Conservation (phyloP, 1,284 basidiomycete genomes). For the Marasmius tenuissimus region DNA sequence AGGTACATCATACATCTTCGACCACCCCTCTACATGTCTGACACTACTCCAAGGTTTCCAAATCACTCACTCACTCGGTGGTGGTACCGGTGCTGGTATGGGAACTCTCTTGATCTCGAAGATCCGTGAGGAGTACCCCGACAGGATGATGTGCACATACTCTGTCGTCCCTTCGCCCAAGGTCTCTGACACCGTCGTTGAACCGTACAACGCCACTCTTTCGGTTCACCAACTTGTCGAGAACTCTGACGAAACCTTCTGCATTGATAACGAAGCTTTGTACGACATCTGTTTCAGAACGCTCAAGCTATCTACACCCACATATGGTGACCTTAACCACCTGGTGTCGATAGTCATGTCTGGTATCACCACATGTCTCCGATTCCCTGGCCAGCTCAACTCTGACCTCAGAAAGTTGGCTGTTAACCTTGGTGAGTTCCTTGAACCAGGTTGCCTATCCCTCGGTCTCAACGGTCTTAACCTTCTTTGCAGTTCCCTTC, state of each 20-base stretch:
- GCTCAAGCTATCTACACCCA: conserved; percentile 91
- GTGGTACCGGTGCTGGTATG: conserved; percentile 95
- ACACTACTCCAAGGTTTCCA: conserved; percentile 73
- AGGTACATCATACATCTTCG: conserved; percentile 44
- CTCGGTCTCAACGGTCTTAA: conserved; percentile 7
- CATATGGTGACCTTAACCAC: conserved; percentile 96
- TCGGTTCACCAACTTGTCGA: conserved; percentile 96
- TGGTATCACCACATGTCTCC: conserved; percentile 93
- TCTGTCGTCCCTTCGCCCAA: conserved; percentile 95
- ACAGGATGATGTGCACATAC: conserved; percentile 98
- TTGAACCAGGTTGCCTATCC: neutral
- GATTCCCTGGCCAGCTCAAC: conserved; percentile 99
- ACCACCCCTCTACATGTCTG: conserved; percentile 12
- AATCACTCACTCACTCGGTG: conserved; percentile 95
- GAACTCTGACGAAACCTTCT: conserved; percentile 95
- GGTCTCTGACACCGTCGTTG: conserved; percentile 97
- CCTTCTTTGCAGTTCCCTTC: conserved; percentile 74
- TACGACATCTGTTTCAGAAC: conserved; percentile 99
- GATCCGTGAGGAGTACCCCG: conserved; percentile 92
- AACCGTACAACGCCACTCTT: conserved; percentile 95
- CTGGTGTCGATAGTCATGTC: conserved; percentile 98
- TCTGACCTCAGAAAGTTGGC: conserved; percentile 96
- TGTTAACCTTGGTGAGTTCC: conserved; percentile 90
- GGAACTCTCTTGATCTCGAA: conserved; percentile 90
- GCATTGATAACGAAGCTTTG: conserved; percentile 97